Evolutionary conservation across 371 early-diverging fungal genomes (phyloP), one percentile per base, ranked within the genome.

Genomic region (Capillidium rhysosporum): DNA sequence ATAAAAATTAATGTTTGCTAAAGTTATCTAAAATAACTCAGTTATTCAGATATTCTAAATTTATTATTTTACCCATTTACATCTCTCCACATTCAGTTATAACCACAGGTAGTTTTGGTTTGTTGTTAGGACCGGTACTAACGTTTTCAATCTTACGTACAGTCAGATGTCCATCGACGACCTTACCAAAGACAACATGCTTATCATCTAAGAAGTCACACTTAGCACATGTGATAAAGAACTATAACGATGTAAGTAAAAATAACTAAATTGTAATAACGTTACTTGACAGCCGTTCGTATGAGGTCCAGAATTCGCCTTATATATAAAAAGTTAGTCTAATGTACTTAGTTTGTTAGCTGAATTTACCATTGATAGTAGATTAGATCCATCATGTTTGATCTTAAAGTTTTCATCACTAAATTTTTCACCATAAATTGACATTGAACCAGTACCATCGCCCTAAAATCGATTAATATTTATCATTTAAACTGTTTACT

Each of bases 351-450:
- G 16, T 24, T 20, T 43, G 18, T 14, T 23, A 38, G n/a, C 8
- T 52, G 2, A 30, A 54, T 63, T 65, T 58, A 75, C 92, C 99
- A 99, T 99, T 0, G 97, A 95, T 46, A 99, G 69, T 34, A 95
- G 63, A 16, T 95, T 95, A 2, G 94, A 83, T 20, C 75, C 79
- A 24, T 73, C 80, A 63, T 99, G 98, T 64, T 95, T 93, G 51
- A 86, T 67, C 12, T 58, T 65, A 65, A 99, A 98, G 72, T 92
- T 97, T 65, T 99, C 99, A 63, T 99, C 99, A 1, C 62, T 59
- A 63, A 99, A 99, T 57, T 75, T 82, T 4, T 80, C 83, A 31
- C 97, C 97, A 61, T 98, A 99, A 52, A 99, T 98, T 63, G 88
- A 84, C 70, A 81, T 73, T 7, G 85, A 80, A 41, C 99, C 99